Base-by-base conservation (phyloP, 2,329 filamentous ascomycete species). In the Gyromitra esculenta region DNA sequence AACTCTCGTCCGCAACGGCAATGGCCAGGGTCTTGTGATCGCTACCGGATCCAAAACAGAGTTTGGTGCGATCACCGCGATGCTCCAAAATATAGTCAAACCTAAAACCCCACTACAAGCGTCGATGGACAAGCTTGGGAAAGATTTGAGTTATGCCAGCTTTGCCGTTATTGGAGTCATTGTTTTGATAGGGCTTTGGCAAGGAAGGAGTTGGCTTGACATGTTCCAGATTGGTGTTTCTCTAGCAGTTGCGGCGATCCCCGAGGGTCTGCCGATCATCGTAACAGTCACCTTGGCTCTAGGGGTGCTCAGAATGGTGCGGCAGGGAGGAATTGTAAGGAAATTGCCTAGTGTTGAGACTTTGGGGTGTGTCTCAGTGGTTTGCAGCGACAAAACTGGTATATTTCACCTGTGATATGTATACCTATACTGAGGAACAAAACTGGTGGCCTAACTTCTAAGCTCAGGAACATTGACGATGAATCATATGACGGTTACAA, bases 181-280 rank as follows among this genome's bases (percentile, higher is more conserved):
- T 81, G 95, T 97, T 52, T 81, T 99, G 1, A 90, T 98, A 63
- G 96, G 96, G 2, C 90, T 97, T 82, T 87, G 97, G 77, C 93
- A 97, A 82, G 96, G 96, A 21, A 95, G 97, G 84, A 89, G 91
- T 69, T 85, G 97, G 66, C 87, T 99, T 50, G 95, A 99, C 79
- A 96, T 99, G 82, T 99, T 99, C 81, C 97, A 96, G 39, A 97
- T 98, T 80, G 97, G 94, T 15, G 96, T 99, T 57, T 98, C 96
- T 8, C 88, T 99, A 50, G 96, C 96, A 35, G 96, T 99, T 8
- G 96, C 96, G 54, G 95, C 95, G 15, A 98, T 98, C 81, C 95
- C 95, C 0, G 95, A 98, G 85, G 96, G 96, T 21, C 87, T 99
- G 5, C 96, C 96, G 0, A 99, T 99, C 82, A 99, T 99, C 81